Base-by-base conservation (phyloP, 176 grass and related monocot genomes). In the Oryza glaberrima region DNA sequence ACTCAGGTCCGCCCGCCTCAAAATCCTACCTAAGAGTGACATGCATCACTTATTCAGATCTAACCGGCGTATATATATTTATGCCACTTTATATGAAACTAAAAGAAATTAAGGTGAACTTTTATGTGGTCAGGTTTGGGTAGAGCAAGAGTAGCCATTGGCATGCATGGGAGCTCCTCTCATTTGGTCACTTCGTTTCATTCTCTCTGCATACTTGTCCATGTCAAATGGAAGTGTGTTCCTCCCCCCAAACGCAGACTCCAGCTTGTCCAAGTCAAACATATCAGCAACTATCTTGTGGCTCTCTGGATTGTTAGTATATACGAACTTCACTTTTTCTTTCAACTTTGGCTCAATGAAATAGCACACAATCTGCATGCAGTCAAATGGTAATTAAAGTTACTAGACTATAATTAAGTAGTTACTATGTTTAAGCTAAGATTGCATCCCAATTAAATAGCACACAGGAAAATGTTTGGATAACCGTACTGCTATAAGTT, bases 231-330 rank as follows among this genome's bases (percentile, higher is more conserved):
- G 75, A 60, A 61, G 32, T 32, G 65, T 81, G 47, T 80, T 84
- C 20, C 76, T 73, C 38, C 90, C 90, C 12, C 90, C 86, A 54
- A 92, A 89, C 4, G 52, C 44, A 80, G 87, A 36, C 32, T 92
- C 90, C 19, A 92, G 83, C 36, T 83, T 80, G 36, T 86, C 80
- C 9, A 86, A 20, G 20, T 92, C 90, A 48, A 92, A 89, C 14
- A 89, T 67, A 30, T 92, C 87, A 9, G 65, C 68, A 10, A 89
- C 79, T 22, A 77, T 77, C 76, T 83, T 89, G 23, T 86, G 70
- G 86, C 90, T 89, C 20, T 84, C 87, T 11, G 69, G 34, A 41
- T 84, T 79, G 65, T 80, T 61, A 4, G 86, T 56, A 34, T 86
- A 89, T 0, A 86, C 75, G 81, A 92, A 92, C 69, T 83, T 89